These are phyloP conservation scores for Huntiella abstrusa DNA, from an alignment of 2,329 filamentous ascomycete species.

Conservation along the genomic window DNA sequence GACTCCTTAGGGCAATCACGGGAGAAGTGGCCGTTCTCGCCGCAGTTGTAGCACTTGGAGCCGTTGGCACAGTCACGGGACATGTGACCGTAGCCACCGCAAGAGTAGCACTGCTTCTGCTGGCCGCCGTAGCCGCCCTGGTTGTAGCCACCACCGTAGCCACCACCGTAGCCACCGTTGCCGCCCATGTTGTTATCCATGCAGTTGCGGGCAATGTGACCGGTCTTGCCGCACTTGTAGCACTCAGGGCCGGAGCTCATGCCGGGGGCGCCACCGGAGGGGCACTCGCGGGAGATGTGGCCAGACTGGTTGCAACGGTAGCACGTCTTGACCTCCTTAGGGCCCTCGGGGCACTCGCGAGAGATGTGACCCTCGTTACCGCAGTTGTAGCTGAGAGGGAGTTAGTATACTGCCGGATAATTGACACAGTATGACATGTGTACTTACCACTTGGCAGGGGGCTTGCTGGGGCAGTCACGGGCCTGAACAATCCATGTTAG, in stretches of 20 bases:
- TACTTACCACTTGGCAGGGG: slow-evolving; percentile 61
- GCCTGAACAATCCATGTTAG: slow-evolving; percentile 31
- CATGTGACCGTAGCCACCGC: slow-evolving; percentile 93
- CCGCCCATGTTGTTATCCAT: slow-evolving; percentile 41
- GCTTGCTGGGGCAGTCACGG: slow-evolving; percentile 71
- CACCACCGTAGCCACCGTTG: slow-evolving; percentile 25
- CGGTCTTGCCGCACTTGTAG: slow-evolving; percentile 96
- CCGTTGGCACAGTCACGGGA: slow-evolving; percentile 96
- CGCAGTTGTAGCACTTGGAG: slow-evolving; percentile 99
- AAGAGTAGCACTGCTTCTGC: slow-evolving; percentile 91
- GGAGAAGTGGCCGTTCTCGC: slow-evolving; percentile 83
- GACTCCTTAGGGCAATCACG: slow-evolving; percentile 93
- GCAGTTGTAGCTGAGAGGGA: slow-evolving; percentile 49
- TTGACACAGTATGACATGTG: neutral
- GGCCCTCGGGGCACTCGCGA: slow-evolving; percentile 77
- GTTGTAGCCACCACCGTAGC: slow-evolving; percentile 17
- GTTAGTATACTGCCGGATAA: slow-evolving; percentile 13
- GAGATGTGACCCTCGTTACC: slow-evolving; percentile 63
- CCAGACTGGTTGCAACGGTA: slow-evolving; percentile 66
- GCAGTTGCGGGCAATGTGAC: slow-evolving; percentile 92
- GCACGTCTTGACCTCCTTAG: slow-evolving; percentile 69
- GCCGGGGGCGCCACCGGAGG: slow-evolving; percentile 24
- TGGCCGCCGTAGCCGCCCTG: slow-evolving; percentile 30
- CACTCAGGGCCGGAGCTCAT: slow-evolving; percentile 45
- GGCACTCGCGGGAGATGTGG: slow-evolving; percentile 84